Percentiles rank a stretch among this genome's conserved stretches.
Evolutionary conservation across 148 eudicot genomes (phyloP).

Genomic region (Beta vulgaris): DNA sequence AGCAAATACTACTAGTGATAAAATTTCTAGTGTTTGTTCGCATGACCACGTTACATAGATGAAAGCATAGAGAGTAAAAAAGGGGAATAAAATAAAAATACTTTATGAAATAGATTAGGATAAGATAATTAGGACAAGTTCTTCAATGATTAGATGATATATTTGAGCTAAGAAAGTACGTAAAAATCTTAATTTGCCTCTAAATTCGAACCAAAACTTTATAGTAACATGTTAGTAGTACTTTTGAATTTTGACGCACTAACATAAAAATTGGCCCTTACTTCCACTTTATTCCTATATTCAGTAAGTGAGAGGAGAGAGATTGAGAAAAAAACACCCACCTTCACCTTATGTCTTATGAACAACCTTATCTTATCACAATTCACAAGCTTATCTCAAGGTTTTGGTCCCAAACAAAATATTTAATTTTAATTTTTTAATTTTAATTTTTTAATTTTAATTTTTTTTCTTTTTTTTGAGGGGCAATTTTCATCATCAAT

Average conservation of each 20-base stretch:
- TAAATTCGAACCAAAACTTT: constrained; percentile 3
- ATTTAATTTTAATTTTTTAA: too few relatives aligned
- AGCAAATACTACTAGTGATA: background rate
- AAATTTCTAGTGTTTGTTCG: too few relatives aligned
- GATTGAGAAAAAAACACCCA: constrained; percentile 8
- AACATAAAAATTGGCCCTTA: constrained; percentile 10
- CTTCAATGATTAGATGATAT: constrained; percentile 30
- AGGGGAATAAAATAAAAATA: background rate
- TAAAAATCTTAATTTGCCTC: constrained; percentile 19
- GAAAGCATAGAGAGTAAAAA: background rate
- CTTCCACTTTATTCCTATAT: constrained; percentile 31
- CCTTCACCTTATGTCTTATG: constrained; percentile 2
- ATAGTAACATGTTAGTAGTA: background rate
- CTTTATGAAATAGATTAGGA: background rate
- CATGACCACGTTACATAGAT: too few relatives aligned
- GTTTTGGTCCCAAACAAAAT: constrained; percentile 24
- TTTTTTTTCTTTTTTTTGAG: too few relatives aligned
- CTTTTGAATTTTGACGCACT: constrained; percentile 10
- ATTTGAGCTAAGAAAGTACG: constrained; percentile 16
- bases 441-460: too few relatives aligned
- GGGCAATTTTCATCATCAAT: background rate
- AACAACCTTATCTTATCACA: constrained; percentile 34
- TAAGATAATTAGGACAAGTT: constrained; percentile 3
- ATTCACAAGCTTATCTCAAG: constrained; percentile 27
- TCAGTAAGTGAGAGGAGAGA: constrained; percentile 8